phyloP scores from a whole-genome alignment of 345 rosid genomes.

The Populus ilicifolia region DNA sequence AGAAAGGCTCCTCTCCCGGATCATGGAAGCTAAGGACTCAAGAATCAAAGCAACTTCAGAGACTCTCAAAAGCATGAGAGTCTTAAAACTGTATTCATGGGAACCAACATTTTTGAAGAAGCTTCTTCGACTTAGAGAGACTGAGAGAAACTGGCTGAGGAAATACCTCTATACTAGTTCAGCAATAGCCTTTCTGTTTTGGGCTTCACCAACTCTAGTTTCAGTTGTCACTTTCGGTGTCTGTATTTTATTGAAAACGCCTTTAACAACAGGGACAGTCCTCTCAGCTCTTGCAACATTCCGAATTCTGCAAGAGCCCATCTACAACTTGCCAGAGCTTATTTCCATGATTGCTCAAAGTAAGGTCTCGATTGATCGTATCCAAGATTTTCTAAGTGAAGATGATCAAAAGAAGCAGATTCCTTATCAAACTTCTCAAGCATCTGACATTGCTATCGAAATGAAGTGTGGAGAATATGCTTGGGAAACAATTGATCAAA shows the following conservation, averaged over 20 bases:
- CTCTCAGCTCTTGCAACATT: constrained; percentile 63
- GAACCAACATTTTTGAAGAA: constrained; percentile 41
- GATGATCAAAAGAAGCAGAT: constrained; percentile 29
- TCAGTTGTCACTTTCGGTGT: constrained; percentile 55
- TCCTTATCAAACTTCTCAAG: background rate
- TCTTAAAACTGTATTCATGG: constrained; percentile 52
- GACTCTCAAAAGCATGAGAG: constrained; percentile 56
- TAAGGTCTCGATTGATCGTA: constrained; percentile 48
- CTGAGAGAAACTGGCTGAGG: constrained; percentile 43
- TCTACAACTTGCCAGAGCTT: constrained; percentile 57
- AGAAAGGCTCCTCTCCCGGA: constrained; percentile 45
- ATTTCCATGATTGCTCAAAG: constrained; percentile 54
- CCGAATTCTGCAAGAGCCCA: constrained; percentile 60
- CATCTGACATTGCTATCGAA: constrained; percentile 25
- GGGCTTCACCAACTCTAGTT: constrained; percentile 59
- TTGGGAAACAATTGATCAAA: constrained; percentile 35
- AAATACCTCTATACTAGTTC: constrained; percentile 52
- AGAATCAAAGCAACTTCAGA: constrained; percentile 51
- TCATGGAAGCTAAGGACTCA: constrained; percentile 52
- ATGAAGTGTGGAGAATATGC: constrained; percentile 44
- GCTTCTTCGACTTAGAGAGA: constrained; percentile 49
- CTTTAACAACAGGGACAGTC: constrained; percentile 42
- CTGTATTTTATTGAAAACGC: constrained; percentile 39
- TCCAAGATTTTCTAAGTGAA: constrained; percentile 41
- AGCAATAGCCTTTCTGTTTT: constrained; percentile 53